These are phyloP conservation scores for Limnomonas spitsbergensis DNA, from an alignment of 139 green algal genomes.

Conservation along the genomic window DNA sequence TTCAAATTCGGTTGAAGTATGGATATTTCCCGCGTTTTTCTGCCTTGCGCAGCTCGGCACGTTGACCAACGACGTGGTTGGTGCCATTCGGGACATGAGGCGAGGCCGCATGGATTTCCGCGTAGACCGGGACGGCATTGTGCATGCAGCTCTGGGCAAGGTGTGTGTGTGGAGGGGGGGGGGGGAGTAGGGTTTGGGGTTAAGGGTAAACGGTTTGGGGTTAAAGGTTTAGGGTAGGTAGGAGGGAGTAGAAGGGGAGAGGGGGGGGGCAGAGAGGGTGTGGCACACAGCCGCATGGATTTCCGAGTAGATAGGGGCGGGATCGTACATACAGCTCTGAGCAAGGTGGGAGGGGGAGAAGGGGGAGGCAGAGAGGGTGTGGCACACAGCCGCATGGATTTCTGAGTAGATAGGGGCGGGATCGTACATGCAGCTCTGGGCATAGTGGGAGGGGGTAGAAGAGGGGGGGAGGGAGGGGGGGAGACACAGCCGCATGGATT, in stretches of 20 bases:
- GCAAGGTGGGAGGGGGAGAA: slow-evolving; percentile 78
- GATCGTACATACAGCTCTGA: slow-evolving; percentile 71
- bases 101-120: slow-evolving; percentile 79
- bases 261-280: slow-evolving; percentile 53
- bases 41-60: slow-evolving; percentile 66
- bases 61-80: slow-evolving; percentile 66
- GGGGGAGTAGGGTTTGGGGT: no score
- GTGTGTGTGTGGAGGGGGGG: no score
- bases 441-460: no score
- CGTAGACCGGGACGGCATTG: slow-evolving; percentile 66
- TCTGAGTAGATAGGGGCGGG: slow-evolving; percentile 66
- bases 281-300: slow-evolving; percentile 76
- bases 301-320: slow-evolving; percentile 74
- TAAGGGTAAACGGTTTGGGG: no score
- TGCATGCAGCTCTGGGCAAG: slow-evolving; percentile 77
- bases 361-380: slow-evolving; percentile 60
- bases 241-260: no score
- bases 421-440: slow-evolving; percentile 76
- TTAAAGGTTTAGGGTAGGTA: no score
- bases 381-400: slow-evolving; percentile 76
- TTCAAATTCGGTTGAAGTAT: no score
- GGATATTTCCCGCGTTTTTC: no score
- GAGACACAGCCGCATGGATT: slow-evolving; percentile 78
- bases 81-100: slow-evolving; percentile 67
- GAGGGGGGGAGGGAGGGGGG: no score